Evolutionary conservation across 495 filamentous ascomycete genomes (phyloP).

Genomic region (Melanomma pulvis-pyrius): DNA sequence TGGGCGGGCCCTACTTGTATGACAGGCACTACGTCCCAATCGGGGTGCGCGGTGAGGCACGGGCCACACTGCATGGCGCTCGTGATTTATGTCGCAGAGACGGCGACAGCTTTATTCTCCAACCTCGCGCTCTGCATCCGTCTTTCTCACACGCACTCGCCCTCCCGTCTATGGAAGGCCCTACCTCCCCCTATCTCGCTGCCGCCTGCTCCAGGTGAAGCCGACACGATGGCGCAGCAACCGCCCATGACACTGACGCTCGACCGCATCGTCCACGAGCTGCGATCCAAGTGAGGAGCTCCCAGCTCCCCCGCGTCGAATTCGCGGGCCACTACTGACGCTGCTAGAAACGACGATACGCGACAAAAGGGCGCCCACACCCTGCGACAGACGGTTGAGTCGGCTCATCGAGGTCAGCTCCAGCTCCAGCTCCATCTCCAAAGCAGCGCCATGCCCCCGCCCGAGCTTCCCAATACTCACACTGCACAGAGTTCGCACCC

Average conservation of each 20-base stretch:
- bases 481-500: slow-evolving; percentile 67
- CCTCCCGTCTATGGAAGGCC: slow-evolving; percentile 31
- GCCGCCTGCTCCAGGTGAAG: slow-evolving; percentile 33
- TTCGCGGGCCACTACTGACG: slow-evolving; percentile 9
- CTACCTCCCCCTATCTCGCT: slow-evolving; percentile 3
- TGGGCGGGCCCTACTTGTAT: too few relatives aligned
- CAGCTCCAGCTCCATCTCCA: too few relatives aligned
- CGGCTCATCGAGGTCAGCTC: slow-evolving; percentile 37
- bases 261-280: slow-evolving; percentile 42
- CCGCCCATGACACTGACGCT: slow-evolving; percentile 14
- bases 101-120: slow-evolving; percentile 4
- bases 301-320: neutral
- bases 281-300: slow-evolving; percentile 43
- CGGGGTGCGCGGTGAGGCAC: too few relatives aligned
- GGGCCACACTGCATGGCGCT: neutral
- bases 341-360: slow-evolving; percentile 39
- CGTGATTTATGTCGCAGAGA: slow-evolving; percentile 5
- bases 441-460: neutral
- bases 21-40: too few relatives aligned
- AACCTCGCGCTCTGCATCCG: neutral
- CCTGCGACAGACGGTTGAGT: slow-evolving; percentile 39
- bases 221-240: slow-evolving; percentile 34
- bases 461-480: slow-evolving; percentile 20
- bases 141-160: neutral
- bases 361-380: slow-evolving; percentile 36